Evolutionary conservation across 164 flowering plant species (phyloP), one percentile per base, ranked within the genome.

Genomic region (Vitis rupestris): DNA sequence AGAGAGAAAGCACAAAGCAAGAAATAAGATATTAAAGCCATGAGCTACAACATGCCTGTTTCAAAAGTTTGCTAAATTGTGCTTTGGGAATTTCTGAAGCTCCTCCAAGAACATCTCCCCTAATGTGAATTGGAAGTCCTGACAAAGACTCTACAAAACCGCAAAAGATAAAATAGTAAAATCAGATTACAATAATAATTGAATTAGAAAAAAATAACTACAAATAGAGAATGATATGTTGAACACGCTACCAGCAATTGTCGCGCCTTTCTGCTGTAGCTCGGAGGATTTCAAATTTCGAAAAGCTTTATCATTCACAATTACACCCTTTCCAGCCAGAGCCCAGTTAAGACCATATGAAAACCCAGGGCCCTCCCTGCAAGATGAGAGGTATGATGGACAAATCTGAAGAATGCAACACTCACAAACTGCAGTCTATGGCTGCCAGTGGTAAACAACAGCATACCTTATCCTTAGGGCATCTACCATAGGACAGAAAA

Each of bases 301-400:
- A 74, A 81, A 84, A 67, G 77, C 85, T 70, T 84, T 82, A n/a
- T 86, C 87, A 67, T 79, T 81, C 59, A 84, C 86, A 72, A 84
- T 72, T 11, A 86, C 79, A 56, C 90, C 90, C 80, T 76, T 84
- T 44, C 81, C 82, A 75, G 90, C 82, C 64, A 86, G 77, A 70
- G 85, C 87, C 79, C 76, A 81, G 68, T 84, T 76, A 52, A 86
- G 83, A n/a, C 90, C 87, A 75, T 79, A 73, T 29, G 86, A 84
- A 75, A 76, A 65, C 52, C 66, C 67, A 14, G 60, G 69, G 47
- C 51, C 76, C 70, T 79, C 82, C 80, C 83, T 80, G 66, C 51
- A 44, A 3, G 44, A 37, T 37, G 7, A 37, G 7, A 37, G 44
- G 44, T 37, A 37, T 37, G 44, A 37, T 0, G 44, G 44, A 37